Conservation (phyloP, 352 stramenopile genomes). For the Aphanomyces astaci region DNA sequence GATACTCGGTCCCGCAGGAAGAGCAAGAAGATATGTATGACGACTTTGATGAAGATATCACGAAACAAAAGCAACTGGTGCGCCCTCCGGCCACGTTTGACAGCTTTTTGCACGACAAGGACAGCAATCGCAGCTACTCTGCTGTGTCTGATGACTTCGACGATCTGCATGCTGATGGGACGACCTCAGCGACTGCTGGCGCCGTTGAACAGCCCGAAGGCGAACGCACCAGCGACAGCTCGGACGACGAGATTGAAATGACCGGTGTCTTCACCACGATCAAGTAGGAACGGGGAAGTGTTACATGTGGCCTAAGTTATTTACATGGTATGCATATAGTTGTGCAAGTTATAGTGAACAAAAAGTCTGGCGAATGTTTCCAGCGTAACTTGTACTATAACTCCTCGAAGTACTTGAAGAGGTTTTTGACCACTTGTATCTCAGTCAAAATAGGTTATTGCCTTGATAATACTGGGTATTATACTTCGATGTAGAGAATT, state of each 20-base stretch:
- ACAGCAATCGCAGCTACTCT: background rate
- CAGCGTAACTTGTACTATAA: too few species aligned
- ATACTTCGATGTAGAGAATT: too few species aligned
- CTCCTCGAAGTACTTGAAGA: too few species aligned
- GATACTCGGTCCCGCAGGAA: conserved; percentile 20
- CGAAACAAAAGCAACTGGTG: background rate
- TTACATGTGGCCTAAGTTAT: conserved; percentile 10
- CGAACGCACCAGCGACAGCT: conserved; percentile 16
- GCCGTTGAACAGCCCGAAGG: background rate
- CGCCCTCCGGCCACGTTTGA: conserved; percentile 7
- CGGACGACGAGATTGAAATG: conserved; percentile 21
- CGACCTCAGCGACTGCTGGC: background rate
- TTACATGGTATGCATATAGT: background rate
- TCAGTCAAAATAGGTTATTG: too few species aligned
- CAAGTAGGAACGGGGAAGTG: background rate
- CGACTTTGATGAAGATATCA: background rate
- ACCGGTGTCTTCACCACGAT: conserved; percentile 4
- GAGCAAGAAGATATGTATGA: conserved; percentile 19
- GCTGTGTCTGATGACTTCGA: background rate
- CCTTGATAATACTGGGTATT: too few species aligned
- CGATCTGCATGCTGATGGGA: background rate
- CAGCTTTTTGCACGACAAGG: conserved; percentile 23
- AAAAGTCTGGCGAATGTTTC: too few species aligned
- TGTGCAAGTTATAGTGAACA: too few species aligned
- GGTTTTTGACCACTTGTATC: too few species aligned